Evolutionary conservation across 352 stramenopile species (phyloP).

Genomic region (Phytophthora idaei): DNA sequence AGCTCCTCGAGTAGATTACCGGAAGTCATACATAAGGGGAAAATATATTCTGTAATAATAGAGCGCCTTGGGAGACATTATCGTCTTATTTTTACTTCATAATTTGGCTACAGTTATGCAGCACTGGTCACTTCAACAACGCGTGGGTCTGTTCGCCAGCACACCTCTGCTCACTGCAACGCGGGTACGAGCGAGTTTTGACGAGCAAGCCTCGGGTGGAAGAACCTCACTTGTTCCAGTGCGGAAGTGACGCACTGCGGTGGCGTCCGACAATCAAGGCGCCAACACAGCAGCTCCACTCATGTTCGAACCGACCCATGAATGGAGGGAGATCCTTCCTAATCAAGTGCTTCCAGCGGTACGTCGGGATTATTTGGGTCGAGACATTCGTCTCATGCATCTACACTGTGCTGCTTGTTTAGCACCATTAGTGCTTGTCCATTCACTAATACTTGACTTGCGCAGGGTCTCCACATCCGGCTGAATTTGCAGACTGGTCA

Average conservation of each 20-base stretch:
- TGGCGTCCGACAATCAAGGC: not conserved
- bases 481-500: slow-evolving; percentile 61
- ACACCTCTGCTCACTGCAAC: slow-evolving; percentile 28
- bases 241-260: not conserved
- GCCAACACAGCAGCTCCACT: slow-evolving; percentile 7
- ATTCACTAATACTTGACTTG: slow-evolving; percentile 5
- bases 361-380: slow-evolving; percentile 2
- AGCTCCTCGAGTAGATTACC: slow-evolving; percentile 44
- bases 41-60: slow-evolving; percentile 11
- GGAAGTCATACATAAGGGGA: not conserved
- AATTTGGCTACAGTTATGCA: slow-evolving; percentile 17
- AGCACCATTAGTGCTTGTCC: not conserved
- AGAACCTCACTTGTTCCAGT: slow-evolving; percentile 11
- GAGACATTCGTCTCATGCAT: not conserved
- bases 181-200: slow-evolving; percentile 18
- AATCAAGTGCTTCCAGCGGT: slow-evolving; percentile 59
- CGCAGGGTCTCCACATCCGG: slow-evolving; percentile 64
- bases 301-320: slow-evolving; percentile 61
- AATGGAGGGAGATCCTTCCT: slow-evolving; percentile 62
- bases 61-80: not conserved
- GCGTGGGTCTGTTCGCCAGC: slow-evolving; percentile 20
- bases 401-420: not conserved
- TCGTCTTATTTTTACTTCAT: slow-evolving; percentile 1
- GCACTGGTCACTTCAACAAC: slow-evolving; percentile 23
- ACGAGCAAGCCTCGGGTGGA: slow-evolving; percentile 1